Percentiles rank a stretch among this genome's conserved stretches.
These are phyloP conservation scores for Neopestalotiopsis sp. DNA, from an alignment of 2,329 filamentous ascomycete species.

Conservation along the genomic window DNA sequence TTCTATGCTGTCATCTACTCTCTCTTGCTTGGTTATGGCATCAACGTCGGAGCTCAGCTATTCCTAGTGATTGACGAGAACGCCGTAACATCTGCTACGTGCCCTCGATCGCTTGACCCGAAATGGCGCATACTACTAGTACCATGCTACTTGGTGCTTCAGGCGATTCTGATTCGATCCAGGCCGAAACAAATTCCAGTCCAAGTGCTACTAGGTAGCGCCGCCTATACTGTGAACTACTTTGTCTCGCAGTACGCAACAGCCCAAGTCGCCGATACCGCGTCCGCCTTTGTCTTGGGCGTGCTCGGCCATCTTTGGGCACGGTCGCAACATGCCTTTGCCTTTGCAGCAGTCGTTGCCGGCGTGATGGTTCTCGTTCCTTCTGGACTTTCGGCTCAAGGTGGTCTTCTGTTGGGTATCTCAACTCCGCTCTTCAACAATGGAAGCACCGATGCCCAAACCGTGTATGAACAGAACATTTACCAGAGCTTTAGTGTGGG, in stretches of 20 bases:
- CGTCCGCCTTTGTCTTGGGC: slow-evolving; percentile 22
- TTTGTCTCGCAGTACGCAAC: slow-evolving; percentile 25
- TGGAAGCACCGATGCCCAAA: slow-evolving; percentile 19
- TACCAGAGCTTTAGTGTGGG: slow-evolving; percentile 50
- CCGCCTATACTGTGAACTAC: slow-evolving; percentile 26
- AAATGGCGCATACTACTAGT: slow-evolving; percentile 73
- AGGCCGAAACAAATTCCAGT: slow-evolving; percentile 23
- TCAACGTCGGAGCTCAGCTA: slow-evolving; percentile 56
- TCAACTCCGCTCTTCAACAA: slow-evolving; percentile 22
- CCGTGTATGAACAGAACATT: slow-evolving; percentile 40
- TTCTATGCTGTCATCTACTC: slow-evolving; percentile 79
- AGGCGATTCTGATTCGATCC: slow-evolving; percentile 24
- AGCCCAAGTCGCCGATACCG: slow-evolving; percentile 23
- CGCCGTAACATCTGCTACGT: slow-evolving; percentile 41
- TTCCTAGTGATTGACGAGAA: slow-evolving; percentile 50
- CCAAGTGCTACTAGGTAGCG: slow-evolving; percentile 24
- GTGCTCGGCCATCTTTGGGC: slow-evolving; percentile 25
- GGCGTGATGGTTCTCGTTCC: slow-evolving; percentile 23
- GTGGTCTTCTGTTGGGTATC: slow-evolving; percentile 18
- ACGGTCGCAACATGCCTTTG: slow-evolving; percentile 22
- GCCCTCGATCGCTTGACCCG: slow-evolving; percentile 35
- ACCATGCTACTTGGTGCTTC: slow-evolving; percentile 71
- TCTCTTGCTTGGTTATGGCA: slow-evolving; percentile 74
- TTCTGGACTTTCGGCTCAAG: slow-evolving; percentile 22
- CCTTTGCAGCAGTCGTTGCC: slow-evolving; percentile 23